These are phyloP conservation scores for carrot (Daucus carota) DNA, from an alignment of 129 eudicot genomes.

Conservation along the genomic window DNA sequence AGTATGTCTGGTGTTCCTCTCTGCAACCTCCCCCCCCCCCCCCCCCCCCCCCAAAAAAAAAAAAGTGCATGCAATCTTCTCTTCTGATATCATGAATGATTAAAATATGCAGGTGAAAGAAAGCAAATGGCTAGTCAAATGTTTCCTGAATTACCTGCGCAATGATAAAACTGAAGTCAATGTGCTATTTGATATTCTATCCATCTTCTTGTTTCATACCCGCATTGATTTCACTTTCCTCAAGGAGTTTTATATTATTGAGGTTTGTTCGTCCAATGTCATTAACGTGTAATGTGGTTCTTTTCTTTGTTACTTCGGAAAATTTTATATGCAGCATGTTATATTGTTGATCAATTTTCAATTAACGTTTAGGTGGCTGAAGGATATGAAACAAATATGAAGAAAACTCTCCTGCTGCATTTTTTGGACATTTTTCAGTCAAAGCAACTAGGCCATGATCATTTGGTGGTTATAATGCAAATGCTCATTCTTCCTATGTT, in stretches of 20 bases:
- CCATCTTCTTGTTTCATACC: conserved; percentile 77
- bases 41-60: neutral
- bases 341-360: neutral
- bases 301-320: neutral
- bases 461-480: conserved; percentile 94
- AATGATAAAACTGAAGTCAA: conserved; percentile 88
- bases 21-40: neutral
- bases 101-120: conserved; percentile 72
- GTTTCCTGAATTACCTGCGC: conserved; percentile 89
- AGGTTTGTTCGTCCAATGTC: conserved; percentile 40
- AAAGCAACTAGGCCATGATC: conserved; percentile 85
- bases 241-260: conserved; percentile 91
- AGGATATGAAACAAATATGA: conserved; percentile 79
- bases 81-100: neutral
- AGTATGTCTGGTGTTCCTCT: conserved; percentile 41
- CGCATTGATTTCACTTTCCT: conserved; percentile 91
- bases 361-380: conserved; percentile 67
- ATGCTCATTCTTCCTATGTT: conserved; percentile 97
- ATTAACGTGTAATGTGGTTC: neutral
- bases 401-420: conserved; percentile 76
- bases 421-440: conserved; percentile 78
- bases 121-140: conserved; percentile 98
- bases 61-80: neutral
- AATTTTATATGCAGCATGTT: neutral
- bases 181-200: conserved; percentile 81